phyloP scores from a whole-genome alignment of 805 yeast species.

The Sugiyamaella qingdaonensis region DNA sequence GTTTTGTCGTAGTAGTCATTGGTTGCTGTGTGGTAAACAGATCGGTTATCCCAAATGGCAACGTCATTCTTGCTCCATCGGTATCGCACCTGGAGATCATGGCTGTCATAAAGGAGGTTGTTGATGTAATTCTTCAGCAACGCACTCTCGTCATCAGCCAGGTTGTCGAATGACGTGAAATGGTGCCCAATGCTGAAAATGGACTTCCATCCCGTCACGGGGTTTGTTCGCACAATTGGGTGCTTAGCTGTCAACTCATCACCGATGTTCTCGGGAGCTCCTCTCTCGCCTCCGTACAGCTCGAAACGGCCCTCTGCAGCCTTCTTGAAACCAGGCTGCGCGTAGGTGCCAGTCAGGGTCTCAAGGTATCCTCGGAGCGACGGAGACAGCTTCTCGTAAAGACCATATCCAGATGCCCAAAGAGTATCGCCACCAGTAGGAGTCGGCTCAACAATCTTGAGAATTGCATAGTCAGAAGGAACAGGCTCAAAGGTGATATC shows the following conservation, averaged over 20 bases:
- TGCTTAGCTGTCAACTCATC: slow-evolving; percentile 35
- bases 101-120: slow-evolving; percentile 45
- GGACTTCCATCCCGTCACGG: slow-evolving; percentile 62
- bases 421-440: slow-evolving; percentile 52
- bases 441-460: slow-evolving; percentile 58
- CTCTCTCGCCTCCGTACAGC: slow-evolving; percentile 24
- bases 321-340: slow-evolving; percentile 21
- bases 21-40: slow-evolving; percentile 58
- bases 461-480: slow-evolving; percentile 69
- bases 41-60: slow-evolving; percentile 77
- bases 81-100: slow-evolving; percentile 27
- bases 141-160: slow-evolving; percentile 48
- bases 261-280: slow-evolving; percentile 30
- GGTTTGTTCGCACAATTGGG: slow-evolving; percentile 61
- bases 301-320: slow-evolving; percentile 16
- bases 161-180: slow-evolving; percentile 49
- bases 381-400: slow-evolving; percentile 51
- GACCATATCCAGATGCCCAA: slow-evolving; percentile 51
- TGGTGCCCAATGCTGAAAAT: slow-evolving; percentile 50
- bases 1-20: slow-evolving; percentile 38
- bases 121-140: slow-evolving; percentile 44
- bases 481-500: slow-evolving; percentile 75
- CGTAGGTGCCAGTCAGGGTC: slow-evolving; percentile 30
- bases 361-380: slow-evolving; percentile 44
- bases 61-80: slow-evolving; percentile 66